These are phyloP conservation scores for Arachis monticola DNA, from an alignment of 331 rosid genomes.

Conservation along the genomic window DNA sequence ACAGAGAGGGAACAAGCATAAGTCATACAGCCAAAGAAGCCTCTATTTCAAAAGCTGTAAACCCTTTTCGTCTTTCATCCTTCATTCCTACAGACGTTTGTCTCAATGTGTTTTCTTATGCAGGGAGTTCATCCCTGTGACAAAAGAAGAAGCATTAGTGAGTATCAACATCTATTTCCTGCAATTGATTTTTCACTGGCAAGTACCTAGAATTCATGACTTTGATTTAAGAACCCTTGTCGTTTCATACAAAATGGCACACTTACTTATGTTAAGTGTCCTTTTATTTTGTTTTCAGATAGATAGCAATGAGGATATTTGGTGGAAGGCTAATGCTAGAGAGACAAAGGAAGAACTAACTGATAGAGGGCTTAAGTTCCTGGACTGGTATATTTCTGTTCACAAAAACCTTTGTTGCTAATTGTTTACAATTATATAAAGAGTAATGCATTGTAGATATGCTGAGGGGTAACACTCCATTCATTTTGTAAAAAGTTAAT, in stretches of 20 bases:
- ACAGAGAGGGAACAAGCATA: too few relatives aligned
- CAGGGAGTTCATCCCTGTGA: constrained; percentile 90
- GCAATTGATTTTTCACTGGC: constrained; percentile 83
- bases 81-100: neutral
- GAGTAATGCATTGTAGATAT: constrained; percentile 9
- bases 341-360: constrained; percentile 71
- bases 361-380: constrained; percentile 70
- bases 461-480: neutral
- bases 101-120: constrained; percentile 25
- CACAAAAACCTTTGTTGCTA: neutral
- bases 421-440: neutral
- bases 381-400: constrained; percentile 60
- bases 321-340: constrained; percentile 69
- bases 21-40: too few relatives aligned
- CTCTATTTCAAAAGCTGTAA: too few relatives aligned
- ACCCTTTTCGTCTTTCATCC: too few relatives aligned
- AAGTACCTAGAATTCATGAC: constrained; percentile 40
- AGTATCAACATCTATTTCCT: constrained; percentile 68
- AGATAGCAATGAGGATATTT: constrained; percentile 64
- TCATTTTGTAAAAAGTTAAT: constrained; percentile 4
- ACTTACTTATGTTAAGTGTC: constrained; percentile 17
- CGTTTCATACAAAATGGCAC: constrained; percentile 6
- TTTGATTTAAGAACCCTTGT: constrained; percentile 13
- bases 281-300: constrained; percentile 52
- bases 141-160: constrained; percentile 70